A percentile compares a stretch with the other conserved stretches of the same genome.
Evolutionary conservation across 2,329 filamentous ascomycete species (phyloP).

Genomic region (Epichloe typhina): DNA sequence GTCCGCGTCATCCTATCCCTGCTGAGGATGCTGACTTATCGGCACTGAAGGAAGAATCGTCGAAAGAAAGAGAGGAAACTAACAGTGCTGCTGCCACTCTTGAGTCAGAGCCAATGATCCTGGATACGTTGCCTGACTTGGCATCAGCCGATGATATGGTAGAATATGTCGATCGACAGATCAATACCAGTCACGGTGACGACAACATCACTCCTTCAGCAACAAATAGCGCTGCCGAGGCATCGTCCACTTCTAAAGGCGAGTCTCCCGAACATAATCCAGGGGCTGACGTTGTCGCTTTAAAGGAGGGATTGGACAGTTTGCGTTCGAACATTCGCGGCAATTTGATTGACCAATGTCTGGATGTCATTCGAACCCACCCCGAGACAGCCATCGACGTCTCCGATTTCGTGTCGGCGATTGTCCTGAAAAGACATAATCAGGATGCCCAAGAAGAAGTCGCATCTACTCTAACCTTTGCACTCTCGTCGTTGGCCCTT

Average conservation of each 20-base stretch:
- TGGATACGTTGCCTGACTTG: slow-evolving; percentile 19
- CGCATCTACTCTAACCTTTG: slow-evolving; percentile 70
- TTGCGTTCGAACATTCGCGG: slow-evolving; percentile 59
- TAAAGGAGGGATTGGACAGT: slow-evolving; percentile 68
- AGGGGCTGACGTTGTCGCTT: slow-evolving; percentile 10
- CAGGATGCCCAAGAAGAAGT: slow-evolving; percentile 54
- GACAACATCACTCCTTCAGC: not conserved
- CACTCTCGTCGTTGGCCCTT: slow-evolving; percentile 56
- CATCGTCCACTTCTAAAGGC: slow-evolving; percentile 4
- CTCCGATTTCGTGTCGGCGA: slow-evolving; percentile 69
- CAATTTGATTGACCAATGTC: slow-evolving; percentile 74
- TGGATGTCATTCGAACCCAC: slow-evolving; percentile 82
- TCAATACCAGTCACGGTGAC: not conserved
- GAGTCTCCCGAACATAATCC: slow-evolving; percentile 8
- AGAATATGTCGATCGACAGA: slow-evolving; percentile 3
- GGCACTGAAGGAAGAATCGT: slow-evolving; percentile 16
- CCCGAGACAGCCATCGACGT: slow-evolving; percentile 83
- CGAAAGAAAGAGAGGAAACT: slow-evolving; percentile 11
- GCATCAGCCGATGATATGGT: slow-evolving; percentile 3
- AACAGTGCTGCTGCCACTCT: slow-evolving; percentile 12
- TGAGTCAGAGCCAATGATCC: slow-evolving; percentile 25
- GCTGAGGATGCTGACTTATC: slow-evolving; percentile 36
- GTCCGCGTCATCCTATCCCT: slow-evolving; percentile 55
- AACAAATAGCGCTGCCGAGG: slow-evolving; percentile 5
- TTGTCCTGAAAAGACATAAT: slow-evolving; percentile 46